These are phyloP conservation scores for Panaeolus papilionaceus DNA, from an alignment of 768 basidiomycete species.

Conservation along the genomic window DNA sequence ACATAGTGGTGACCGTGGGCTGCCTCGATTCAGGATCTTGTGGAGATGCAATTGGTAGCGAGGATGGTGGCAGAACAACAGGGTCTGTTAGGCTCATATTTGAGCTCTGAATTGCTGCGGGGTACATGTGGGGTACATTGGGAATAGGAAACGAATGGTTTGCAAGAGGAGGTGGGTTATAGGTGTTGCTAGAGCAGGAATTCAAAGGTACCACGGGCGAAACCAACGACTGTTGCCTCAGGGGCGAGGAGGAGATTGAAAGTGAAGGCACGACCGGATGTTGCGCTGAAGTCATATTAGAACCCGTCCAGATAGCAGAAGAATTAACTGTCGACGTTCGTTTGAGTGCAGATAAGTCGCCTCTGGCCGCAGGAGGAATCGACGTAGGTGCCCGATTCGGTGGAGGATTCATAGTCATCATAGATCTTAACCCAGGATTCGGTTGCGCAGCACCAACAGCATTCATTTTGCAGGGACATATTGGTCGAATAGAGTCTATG, in stretches of 20 bases:
- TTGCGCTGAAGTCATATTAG: not conserved
- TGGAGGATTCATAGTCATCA: slow-evolving; percentile 13
- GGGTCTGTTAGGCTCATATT: slow-evolving; percentile 1
- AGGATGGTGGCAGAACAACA: not conserved
- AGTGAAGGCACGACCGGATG: not conserved
- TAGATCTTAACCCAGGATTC: slow-evolving; percentile 10
- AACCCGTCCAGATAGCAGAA: not conserved
- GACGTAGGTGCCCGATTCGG: slow-evolving; percentile 8
- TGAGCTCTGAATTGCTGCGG: slow-evolving; percentile 12
- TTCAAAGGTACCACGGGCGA: slow-evolving; percentile 1
- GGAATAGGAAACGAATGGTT: not conserved
- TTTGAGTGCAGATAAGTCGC: not conserved
- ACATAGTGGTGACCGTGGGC: not conserved
- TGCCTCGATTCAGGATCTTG: not conserved
- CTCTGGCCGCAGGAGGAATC: not conserved
- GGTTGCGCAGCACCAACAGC: slow-evolving; percentile 29
- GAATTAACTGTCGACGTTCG: not conserved
- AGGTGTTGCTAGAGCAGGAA: not conserved
- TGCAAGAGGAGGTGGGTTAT: not conserved
- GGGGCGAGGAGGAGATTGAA: slow-evolving; percentile 13
- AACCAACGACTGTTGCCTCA: slow-evolving; percentile 15
- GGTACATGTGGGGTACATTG: not conserved
- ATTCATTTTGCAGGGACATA: slow-evolving; percentile 80
- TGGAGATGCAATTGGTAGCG: slow-evolving; percentile 2
- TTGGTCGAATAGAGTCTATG: slow-evolving; percentile 63